Evolutionary conservation across 768 basidiomycete species (phyloP).

Genomic region (Ephemerocybe angulata): DNA sequence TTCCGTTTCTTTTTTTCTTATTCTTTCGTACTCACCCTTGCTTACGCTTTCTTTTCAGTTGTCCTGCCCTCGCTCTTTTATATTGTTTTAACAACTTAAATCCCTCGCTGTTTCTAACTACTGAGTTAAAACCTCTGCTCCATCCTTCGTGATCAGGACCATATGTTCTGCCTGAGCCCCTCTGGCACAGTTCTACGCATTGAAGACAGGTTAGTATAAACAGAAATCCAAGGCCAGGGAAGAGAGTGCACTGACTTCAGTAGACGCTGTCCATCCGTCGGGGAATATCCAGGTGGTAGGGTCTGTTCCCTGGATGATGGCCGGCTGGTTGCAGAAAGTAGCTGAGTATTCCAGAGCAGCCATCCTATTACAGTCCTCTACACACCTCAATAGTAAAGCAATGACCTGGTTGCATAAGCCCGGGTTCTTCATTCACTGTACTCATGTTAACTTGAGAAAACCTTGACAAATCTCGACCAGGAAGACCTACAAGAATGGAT

Average conservation of each 20-base stretch:
- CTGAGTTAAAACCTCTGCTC: constrained; percentile 73
- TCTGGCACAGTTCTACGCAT: constrained; percentile 66
- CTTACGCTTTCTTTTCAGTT: neutral
- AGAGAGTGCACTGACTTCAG: constrained; percentile 50
- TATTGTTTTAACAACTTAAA: constrained; percentile 6
- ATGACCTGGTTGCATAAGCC: constrained; percentile 77
- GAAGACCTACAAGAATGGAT: constrained; percentile 61
- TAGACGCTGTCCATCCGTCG: constrained; percentile 92
- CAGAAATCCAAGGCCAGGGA: neutral
- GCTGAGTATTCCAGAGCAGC: too few relatives aligned
- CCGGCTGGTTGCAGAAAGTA: constrained; percentile 45
- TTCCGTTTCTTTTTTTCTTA: too few relatives aligned
- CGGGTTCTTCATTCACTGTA: constrained; percentile 84
- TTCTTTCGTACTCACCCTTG: neutral
- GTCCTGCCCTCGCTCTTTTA: neutral
- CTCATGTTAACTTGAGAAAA: too few relatives aligned
- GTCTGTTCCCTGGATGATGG: constrained; percentile 70
- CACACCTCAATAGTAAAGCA: constrained; percentile 90
- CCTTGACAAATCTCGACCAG: neutral
- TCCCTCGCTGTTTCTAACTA: constrained; percentile 12
- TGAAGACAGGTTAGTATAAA: neutral
- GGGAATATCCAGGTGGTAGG: constrained; percentile 75
- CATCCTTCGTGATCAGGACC: constrained; percentile 75
- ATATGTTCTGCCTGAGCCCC: constrained; percentile 88
- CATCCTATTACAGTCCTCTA: neutral